Percentiles rank a stretch among this genome's conserved stretches.
Evolutionary conservation across 768 basidiomycete species (phyloP).

Genomic region (Xerocomellus amylosporus): DNA sequence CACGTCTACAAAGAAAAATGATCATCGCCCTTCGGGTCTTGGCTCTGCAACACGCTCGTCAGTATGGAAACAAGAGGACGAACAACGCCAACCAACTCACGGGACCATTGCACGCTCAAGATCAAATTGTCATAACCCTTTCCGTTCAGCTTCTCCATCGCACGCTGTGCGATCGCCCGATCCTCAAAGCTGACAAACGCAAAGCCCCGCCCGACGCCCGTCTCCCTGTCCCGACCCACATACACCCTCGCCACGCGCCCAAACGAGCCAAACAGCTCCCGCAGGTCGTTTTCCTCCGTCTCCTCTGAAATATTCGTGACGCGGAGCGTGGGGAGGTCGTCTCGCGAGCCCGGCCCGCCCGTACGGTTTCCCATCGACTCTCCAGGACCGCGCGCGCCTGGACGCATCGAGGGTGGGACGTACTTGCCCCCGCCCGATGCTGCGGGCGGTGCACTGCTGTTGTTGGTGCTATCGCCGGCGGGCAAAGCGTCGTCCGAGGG

Average conservation of each 20-base stretch:
- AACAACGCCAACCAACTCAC: conserved; percentile 37
- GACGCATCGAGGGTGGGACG: conserved; percentile 91
- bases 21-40: conserved; percentile 40
- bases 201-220: conserved; percentile 93
- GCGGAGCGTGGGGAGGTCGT: conserved; percentile 93
- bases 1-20: background rate
- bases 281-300: conserved; percentile 89
- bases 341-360: conserved; percentile 56
- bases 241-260: conserved; percentile 87
- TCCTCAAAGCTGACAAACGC: conserved; percentile 97
- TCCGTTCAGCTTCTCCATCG: conserved; percentile 90
- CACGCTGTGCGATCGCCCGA: conserved; percentile 71
- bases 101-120: conserved; percentile 62
- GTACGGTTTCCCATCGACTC: conserved; percentile 63
- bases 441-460: conserved; percentile 24
- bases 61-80: background rate
- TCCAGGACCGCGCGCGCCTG: conserved; percentile 61
- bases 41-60: conserved; percentile 34
- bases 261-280: conserved; percentile 86
- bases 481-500: conserved; percentile 37
- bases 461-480: conserved; percentile 35
- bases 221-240: conserved; percentile 92
- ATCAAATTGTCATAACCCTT: conserved; percentile 93
- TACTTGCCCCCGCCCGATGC: conserved; percentile 71
- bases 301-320: conserved; percentile 97